Base-by-base conservation (phyloP, 108 stramenopile genomes). In the Pseudonitzschia pungens region DNA sequence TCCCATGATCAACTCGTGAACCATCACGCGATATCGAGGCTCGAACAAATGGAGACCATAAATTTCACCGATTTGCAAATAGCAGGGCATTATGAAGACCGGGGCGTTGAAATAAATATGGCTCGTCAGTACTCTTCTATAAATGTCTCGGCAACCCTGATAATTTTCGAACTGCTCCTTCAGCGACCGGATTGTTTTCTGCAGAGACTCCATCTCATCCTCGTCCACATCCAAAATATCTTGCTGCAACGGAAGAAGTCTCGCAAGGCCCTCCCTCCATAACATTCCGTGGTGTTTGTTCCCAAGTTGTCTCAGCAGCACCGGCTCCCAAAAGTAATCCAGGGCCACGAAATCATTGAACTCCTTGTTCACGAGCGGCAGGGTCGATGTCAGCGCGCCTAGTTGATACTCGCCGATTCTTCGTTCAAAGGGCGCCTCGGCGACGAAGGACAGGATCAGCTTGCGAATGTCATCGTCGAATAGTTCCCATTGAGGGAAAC, bases 41-140 rank as follows among this genome's bases (percentile, higher is more conserved):
- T 92, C 91, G 70, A 92, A 92, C 42, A 92, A 78, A 44, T 92
- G 88, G 28, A 92, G 73, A 3, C 85, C 87, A 55, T 86, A 86
- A 18, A 76, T 65, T 9, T 68, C 56, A 52, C 83, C 85, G 4
- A 92, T 45, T 41, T 65, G 64, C 0, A 89, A 62, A 4, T 67
- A 33, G 11, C 81, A 73, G 4, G 77, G 82, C 91, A 92, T 92
- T 54, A 78, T 80, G 64, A 89, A 92, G n/a, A 89, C 81, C 11
- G 87, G 85, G 8, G 73, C 81, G 42, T 82, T 73, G 55, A 78
- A 84, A 0, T 77, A 75, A 20, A 91, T 42, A 57, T 88, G 85
- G 14, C 43, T 45, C 22, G 71, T 69, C n/a, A 87, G 48, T 11
- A 91, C 75, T 20, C 65, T 74, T 73, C 69, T 58, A 78, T 84